Evolutionary conservation across 768 basidiomycete genomes (phyloP).

Genomic region (Suillus occidentalis): DNA sequence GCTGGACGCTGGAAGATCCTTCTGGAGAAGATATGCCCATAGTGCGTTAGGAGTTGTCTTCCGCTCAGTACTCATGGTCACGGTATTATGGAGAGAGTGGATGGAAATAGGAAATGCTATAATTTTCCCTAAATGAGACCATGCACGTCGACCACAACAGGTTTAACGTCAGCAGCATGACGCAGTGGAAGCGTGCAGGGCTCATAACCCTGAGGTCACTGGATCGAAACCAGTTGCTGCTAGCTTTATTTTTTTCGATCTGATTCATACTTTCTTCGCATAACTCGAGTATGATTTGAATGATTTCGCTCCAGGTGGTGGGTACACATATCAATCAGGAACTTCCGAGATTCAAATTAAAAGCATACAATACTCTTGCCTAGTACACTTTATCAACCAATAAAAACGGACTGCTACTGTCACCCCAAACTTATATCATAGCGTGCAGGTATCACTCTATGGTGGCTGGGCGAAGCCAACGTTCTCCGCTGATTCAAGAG

Average conservation of each 20-base stretch:
- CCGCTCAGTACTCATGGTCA: not conserved
- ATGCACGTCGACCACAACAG: not conserved
- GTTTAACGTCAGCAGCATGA: conserved; percentile 23
- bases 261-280: no score
- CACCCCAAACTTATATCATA: not conserved
- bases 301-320: not conserved
- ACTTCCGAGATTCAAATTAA: not conserved
- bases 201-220: conserved; percentile 32
- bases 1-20: conserved; percentile 32
- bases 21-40: conserved; percentile 59
- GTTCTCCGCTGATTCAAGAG: conserved; percentile 39
- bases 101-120: not conserved
- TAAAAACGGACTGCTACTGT: conserved; percentile 11
- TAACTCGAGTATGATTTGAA: no score
- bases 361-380: not conserved
- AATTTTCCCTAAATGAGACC: not conserved
- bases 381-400: conserved; percentile 15
- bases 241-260: conserved; percentile 5
- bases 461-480: conserved; percentile 30
- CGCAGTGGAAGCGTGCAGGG: conserved; percentile 33
- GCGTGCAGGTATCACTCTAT: not conserved
- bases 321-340: not conserved
- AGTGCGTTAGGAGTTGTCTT: conserved; percentile 26
- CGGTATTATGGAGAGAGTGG: not conserved
- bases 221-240: conserved; percentile 34